Percentiles rank a stretch among this genome's conserved stretches.
Conservation (phyloP, 1,284 basidiomycete species). For the Ustilago shanxiensis region DNA sequence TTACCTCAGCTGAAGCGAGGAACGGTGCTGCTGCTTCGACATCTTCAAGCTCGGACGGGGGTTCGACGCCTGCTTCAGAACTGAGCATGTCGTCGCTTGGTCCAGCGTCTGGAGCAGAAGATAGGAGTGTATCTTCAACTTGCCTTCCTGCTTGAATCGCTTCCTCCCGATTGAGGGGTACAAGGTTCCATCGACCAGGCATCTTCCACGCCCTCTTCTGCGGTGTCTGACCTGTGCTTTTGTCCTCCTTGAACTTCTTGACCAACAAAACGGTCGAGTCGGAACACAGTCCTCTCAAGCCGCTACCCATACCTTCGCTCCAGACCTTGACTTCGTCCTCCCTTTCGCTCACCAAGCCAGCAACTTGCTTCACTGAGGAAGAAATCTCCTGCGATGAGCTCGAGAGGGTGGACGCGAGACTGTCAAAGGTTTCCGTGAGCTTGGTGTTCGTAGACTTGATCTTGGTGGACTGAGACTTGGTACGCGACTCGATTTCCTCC, state of each 20-base stretch:
- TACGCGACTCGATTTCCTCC: slow-evolving; percentile 31
- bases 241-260: slow-evolving; percentile 32
- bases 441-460: slow-evolving; percentile 42
- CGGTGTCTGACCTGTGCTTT: slow-evolving; percentile 58
- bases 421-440: slow-evolving; percentile 38
- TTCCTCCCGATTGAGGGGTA: slow-evolving; percentile 44
- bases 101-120: not conserved
- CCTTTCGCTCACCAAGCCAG: slow-evolving; percentile 9
- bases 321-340: slow-evolving; percentile 14
- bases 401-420: slow-evolving; percentile 9
- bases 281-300: slow-evolving; percentile 16
- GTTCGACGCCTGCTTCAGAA: slow-evolving; percentile 15
- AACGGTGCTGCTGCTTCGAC: not conserved
- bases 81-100: slow-evolving; percentile 12
- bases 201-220: slow-evolving; percentile 50
- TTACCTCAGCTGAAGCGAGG: slow-evolving; percentile 3
- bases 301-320: slow-evolving; percentile 15
- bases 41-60: slow-evolving; percentile 9
- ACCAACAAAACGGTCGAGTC: slow-evolving; percentile 36
- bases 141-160: slow-evolving; percentile 49
- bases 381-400: slow-evolving; percentile 15
- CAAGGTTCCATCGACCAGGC: slow-evolving; percentile 45
- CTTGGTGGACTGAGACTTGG: slow-evolving; percentile 39
- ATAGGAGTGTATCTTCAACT: slow-evolving; percentile 18
- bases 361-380: slow-evolving; percentile 3